These are phyloP conservation scores for Persicaria tinctoria DNA, from an alignment of 148 eudicot genomes.

Conservation along the genomic window DNA sequence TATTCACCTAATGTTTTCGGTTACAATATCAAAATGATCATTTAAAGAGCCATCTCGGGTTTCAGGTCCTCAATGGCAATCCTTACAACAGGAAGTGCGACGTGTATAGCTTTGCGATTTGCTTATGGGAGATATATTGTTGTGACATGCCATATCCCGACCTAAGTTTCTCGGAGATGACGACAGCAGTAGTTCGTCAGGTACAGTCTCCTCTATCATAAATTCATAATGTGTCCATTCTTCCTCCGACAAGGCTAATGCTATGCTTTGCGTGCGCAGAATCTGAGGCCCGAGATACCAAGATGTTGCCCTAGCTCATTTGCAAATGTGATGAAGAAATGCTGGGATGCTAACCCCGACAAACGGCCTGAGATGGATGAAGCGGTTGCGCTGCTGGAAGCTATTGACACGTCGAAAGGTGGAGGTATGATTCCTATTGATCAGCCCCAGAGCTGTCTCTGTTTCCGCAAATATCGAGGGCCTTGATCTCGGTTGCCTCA, in stretches of 20 bases:
- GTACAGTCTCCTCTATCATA: conserved; percentile 24
- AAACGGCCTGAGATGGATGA: conserved; percentile 96
- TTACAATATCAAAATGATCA: background rate
- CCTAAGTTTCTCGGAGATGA: conserved; percentile 95
- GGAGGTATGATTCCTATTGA: conserved; percentile 97
- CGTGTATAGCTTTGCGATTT: conserved; percentile 94
- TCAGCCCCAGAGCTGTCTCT: conserved; percentile 78
- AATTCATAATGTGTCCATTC: background rate
- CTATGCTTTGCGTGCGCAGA: conserved; percentile 32
- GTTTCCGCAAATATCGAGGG: conserved; percentile 75
- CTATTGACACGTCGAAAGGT: conserved; percentile 87
- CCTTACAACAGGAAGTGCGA: conserved; percentile 95
- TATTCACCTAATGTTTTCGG: background rate
- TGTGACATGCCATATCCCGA: conserved; percentile 99
- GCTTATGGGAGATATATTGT: conserved; percentile 93
- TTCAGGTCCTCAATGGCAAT: conserved; percentile 86
- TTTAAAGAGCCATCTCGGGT: background rate
- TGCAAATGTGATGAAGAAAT: conserved; percentile 85
- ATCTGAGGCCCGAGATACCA: conserved; percentile 92
- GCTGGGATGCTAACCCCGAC: conserved; percentile 98
- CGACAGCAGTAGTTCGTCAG: conserved; percentile 98
- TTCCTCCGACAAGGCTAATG: background rate
- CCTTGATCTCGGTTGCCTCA: conserved; percentile 34
- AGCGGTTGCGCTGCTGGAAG: conserved; percentile 80
- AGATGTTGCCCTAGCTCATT: conserved; percentile 94